Conservation (phyloP, 495 filamentous ascomycete genomes). For the Hypoxylon cercidicola region DNA sequence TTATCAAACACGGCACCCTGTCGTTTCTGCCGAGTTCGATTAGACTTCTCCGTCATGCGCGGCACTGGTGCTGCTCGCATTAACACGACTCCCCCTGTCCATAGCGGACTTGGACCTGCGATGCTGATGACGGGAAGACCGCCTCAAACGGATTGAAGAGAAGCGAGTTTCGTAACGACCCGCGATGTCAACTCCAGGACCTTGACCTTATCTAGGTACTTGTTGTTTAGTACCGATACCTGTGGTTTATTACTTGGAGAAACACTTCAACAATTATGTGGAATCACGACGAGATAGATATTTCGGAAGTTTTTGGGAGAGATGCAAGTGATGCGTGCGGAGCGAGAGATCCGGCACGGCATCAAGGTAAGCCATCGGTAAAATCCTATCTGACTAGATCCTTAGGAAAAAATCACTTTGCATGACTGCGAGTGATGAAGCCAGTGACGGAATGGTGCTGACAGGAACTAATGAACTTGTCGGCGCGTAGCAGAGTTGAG, state of each 20-base stretch:
- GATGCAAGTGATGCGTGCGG: too few relatives aligned
- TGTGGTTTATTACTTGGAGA: conserved; percentile 9
- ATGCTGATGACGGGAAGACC: conserved; percentile 22
- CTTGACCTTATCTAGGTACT: background rate
- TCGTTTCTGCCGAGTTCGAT: conserved; percentile 28
- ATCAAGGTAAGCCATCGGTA: conserved; percentile 16
- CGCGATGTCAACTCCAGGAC: conserved; percentile 18
- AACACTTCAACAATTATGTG: conserved; percentile 2
- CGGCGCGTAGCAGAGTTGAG: conserved; percentile 38
- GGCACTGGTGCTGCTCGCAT: conserved; percentile 13
- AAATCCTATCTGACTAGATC: background rate
- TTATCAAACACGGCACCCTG: conserved; percentile 35
- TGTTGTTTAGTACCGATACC: conserved; percentile 13
- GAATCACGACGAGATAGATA: conserved; percentile 14
- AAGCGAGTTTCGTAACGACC: conserved; percentile 41
- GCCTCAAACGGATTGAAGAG: conserved; percentile 33
- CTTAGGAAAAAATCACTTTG: conserved; percentile 24
- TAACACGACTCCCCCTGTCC: conserved; percentile 16
- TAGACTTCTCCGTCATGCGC: conserved; percentile 22
- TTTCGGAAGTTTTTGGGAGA: conserved; percentile 10
- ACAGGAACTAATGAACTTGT: conserved; percentile 31
- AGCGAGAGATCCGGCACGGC: conserved; percentile 17
- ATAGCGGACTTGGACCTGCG: conserved; percentile 20
- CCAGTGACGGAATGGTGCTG: conserved; percentile 7
- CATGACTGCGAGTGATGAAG: conserved; percentile 34